phyloP scores from a whole-genome alignment of 2,329 filamentous ascomycete species.

The Fusarium nematophilum region DNA sequence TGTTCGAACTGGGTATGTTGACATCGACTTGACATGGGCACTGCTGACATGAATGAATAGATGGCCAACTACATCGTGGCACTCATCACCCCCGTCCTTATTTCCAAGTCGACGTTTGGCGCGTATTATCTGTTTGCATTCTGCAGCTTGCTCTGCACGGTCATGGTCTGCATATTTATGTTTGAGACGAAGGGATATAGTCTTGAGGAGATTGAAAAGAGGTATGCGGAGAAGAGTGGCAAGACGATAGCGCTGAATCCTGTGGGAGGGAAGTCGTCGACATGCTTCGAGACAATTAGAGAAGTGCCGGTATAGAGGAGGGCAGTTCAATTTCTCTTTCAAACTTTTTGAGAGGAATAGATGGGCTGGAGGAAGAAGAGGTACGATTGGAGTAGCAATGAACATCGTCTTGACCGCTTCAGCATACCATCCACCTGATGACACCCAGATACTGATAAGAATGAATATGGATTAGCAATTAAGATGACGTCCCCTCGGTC shows the following conservation, averaged over 20 bases:
- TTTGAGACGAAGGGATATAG: slow-evolving; percentile 55
- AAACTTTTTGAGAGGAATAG: no score
- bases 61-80: slow-evolving; percentile 59
- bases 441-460: no score
- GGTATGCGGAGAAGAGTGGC: slow-evolving; percentile 4
- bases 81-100: slow-evolving; percentile 55
- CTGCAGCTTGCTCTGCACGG: slow-evolving; percentile 51
- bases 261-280: no score
- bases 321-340: no score
- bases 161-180: slow-evolving; percentile 54
- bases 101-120: slow-evolving; percentile 53
- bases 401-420: no score
- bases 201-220: slow-evolving; percentile 52
- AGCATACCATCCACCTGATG: no score
- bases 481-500: no score
- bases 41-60: slow-evolving; percentile 28
- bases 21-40: neutral
- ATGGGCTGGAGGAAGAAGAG: no score
- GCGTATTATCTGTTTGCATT: slow-evolving; percentile 60
- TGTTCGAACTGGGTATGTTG: slow-evolving; percentile 61
- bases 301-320: no score
- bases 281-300: no score
- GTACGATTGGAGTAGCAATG: no score
- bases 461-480: no score
- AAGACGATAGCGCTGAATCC: neutral